Percentiles rank a stretch among this genome's conserved stretches.
These are phyloP conservation scores for Pseudogymnoascus sp. DNA, from an alignment of 2,329 filamentous ascomycete species.

Conservation along the genomic window DNA sequence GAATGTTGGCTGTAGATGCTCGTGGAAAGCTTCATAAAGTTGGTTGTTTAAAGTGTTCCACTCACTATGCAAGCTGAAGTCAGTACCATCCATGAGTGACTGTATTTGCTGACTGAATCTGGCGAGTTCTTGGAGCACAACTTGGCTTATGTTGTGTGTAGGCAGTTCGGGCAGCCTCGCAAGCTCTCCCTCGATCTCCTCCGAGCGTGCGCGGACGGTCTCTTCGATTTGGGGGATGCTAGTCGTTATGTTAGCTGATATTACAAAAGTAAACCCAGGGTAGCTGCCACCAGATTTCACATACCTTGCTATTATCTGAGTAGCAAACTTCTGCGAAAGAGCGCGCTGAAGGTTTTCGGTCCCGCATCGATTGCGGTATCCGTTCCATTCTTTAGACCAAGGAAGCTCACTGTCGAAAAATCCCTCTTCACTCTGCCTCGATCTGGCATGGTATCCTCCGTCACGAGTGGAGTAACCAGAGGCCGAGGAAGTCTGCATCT, in stretches of 20 bases:
- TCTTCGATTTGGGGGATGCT: conserved; percentile 35
- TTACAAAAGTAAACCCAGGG: background rate
- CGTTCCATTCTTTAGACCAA: conserved; percentile 36
- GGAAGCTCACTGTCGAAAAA: conserved; percentile 39
- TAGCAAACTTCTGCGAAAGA: conserved; percentile 39
- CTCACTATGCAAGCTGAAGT: conserved; percentile 37
- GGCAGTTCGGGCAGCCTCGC: conserved; percentile 56
- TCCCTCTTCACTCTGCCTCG: conserved; percentile 37
- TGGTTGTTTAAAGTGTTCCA: conserved; percentile 29
- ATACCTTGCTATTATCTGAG: conserved; percentile 33
- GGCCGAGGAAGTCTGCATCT: conserved; percentile 40
- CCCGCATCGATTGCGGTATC: conserved; percentile 40
- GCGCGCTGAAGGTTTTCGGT: conserved; percentile 39
- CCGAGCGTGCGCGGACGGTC: conserved; percentile 31
- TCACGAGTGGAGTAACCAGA: conserved; percentile 11
- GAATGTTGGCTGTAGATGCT: conserved; percentile 27
- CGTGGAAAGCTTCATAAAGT: conserved; percentile 27
- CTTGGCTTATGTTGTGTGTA: conserved; percentile 51
- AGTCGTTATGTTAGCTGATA: conserved; percentile 12
- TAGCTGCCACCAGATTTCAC: background rate
- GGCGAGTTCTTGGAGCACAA: conserved; percentile 51
- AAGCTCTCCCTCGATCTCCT: conserved; percentile 46
- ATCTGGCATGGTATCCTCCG: conserved; percentile 35
- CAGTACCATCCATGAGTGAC: conserved; percentile 42
- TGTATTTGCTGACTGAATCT: conserved; percentile 47